Conservation (phyloP, 1,284 basidiomycete species). For the Ceratobasidium theobromae region DNA sequence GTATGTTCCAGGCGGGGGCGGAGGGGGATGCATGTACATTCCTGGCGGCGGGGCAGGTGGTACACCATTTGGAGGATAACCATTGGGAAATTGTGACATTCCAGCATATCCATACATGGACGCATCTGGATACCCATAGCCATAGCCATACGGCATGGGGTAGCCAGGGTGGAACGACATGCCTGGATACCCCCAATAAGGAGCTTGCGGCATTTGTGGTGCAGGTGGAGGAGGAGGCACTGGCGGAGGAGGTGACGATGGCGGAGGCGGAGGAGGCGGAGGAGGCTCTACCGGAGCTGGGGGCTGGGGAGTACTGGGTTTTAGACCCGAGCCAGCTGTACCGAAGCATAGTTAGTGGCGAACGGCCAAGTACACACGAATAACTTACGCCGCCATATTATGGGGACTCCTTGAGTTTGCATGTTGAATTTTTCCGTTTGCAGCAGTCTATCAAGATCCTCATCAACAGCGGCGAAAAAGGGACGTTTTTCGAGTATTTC, state of each 20-base stretch:
- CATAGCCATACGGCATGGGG: too few species aligned
- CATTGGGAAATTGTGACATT: constrained; percentile 5
- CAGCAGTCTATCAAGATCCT: constrained; percentile 19
- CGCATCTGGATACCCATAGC: background rate
- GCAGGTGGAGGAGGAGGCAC: constrained; percentile 8
- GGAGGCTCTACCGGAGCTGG: constrained; percentile 25
- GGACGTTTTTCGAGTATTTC: constrained; percentile 23
- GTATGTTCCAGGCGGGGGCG: constrained; percentile 18
- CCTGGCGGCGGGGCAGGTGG: background rate
- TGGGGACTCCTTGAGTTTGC: constrained; percentile 26
- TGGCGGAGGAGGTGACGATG: constrained; percentile 12
- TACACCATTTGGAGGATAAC: constrained; percentile 17
- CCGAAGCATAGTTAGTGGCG: background rate
- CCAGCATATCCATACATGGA: constrained; percentile 5
- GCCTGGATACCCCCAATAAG: constrained; percentile 26
- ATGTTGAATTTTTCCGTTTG: constrained; percentile 21
- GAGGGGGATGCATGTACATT: background rate
- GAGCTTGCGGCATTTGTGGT: constrained; percentile 4
- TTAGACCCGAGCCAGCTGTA: constrained; percentile 13
- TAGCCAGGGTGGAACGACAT: constrained; percentile 14
- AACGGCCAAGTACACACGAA: background rate
- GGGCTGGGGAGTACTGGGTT: constrained; percentile 23
- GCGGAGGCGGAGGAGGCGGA: constrained; percentile 18
- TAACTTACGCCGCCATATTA: constrained; percentile 26
- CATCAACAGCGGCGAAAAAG: constrained; percentile 23